phyloP scores from a whole-genome alignment of 257 asterid genomes.

The Solanum phureja region DNA sequence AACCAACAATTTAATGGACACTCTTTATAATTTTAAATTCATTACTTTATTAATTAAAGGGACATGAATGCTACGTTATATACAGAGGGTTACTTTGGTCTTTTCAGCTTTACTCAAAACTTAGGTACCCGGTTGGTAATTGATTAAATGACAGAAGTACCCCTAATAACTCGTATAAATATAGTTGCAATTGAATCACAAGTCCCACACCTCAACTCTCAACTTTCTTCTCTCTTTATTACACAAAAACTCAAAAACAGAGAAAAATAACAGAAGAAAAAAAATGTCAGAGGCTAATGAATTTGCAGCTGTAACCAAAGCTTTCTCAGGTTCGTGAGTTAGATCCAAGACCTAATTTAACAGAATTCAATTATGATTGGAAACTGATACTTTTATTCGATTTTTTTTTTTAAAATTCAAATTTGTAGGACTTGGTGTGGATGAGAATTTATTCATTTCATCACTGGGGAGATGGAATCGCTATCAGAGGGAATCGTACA shows the following conservation, averaged over 20 bases:
- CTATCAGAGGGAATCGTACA: slow-evolving; percentile 43
- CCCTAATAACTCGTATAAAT: not conserved
- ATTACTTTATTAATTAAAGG: not conserved
- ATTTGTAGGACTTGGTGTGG: slow-evolving; percentile 65
- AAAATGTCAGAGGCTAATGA: slow-evolving; percentile 54
- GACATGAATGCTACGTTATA: not conserved
- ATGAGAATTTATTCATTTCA: slow-evolving; percentile 54
- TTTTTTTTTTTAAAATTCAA: not conserved
- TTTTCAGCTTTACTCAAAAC: not conserved
- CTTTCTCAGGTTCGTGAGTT: slow-evolving; percentile 52
- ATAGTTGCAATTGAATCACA: not conserved
- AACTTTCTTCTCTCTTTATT: not conserved
- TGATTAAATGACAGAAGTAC: not conserved
- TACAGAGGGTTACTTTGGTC: not conserved
- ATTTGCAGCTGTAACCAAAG: slow-evolving; percentile 44
- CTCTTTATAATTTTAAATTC: not conserved
- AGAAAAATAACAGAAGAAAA: not conserved
- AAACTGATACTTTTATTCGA: not conserved
- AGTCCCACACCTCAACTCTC: not conserved
- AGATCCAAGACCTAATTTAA: not conserved
- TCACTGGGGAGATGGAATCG: slow-evolving; percentile 61
- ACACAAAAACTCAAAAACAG: not conserved
- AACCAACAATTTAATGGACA: not conserved
- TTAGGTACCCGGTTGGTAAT: not conserved
- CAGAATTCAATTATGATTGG: not conserved